These are phyloP conservation scores for Cordia subcordata DNA, from an alignment of 257 asterid genomes.

Conservation along the genomic window DNA sequence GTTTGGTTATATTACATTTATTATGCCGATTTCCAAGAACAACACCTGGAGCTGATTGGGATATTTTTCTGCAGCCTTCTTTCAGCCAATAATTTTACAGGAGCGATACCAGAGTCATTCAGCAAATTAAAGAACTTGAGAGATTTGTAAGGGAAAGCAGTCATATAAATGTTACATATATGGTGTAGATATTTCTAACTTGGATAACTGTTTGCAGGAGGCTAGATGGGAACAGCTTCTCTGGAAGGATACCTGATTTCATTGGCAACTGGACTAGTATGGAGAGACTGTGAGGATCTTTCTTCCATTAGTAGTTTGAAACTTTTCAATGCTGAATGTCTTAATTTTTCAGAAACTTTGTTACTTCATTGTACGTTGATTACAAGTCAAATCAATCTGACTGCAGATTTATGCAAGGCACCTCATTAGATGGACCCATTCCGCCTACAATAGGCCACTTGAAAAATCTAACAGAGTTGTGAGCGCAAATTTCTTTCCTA, in stretches of 20 bases:
- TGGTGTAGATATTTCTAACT: not conserved
- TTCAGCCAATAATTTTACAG: slow-evolving; percentile 72
- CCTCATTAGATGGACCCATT: slow-evolving; percentile 72
- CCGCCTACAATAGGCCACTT: slow-evolving; percentile 48
- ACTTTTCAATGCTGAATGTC: not conserved
- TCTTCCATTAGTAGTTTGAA: not conserved
- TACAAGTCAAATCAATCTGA: slow-evolving; percentile 10
- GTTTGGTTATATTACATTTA: too few species aligned
- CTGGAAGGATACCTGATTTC: slow-evolving; percentile 74
- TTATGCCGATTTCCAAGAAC: too few species aligned
- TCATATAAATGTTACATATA: not conserved
- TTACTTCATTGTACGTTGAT: slow-evolving; percentile 1
- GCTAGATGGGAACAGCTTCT: slow-evolving; percentile 59
- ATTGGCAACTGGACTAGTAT: slow-evolving; percentile 72
- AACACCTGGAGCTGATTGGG: not conserved
- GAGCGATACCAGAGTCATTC: slow-evolving; percentile 64
- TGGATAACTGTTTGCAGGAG: slow-evolving; percentile 56
- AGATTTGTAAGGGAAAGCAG: slow-evolving; percentile 61
- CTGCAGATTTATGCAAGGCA: slow-evolving; percentile 77
- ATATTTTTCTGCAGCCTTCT: slow-evolving; percentile 53
- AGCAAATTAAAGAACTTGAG: slow-evolving; percentile 60
- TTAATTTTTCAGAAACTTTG: not conserved
- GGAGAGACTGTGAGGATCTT: slow-evolving; percentile 46
- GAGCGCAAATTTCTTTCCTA: slow-evolving; percentile 27
- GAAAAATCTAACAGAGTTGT: slow-evolving; percentile 46